Percentiles rank a stretch among this genome's conserved stretches.
These are phyloP conservation scores for Starmerella riodocensis DNA, from an alignment of 805 yeast genomes.

Conservation along the genomic window DNA sequence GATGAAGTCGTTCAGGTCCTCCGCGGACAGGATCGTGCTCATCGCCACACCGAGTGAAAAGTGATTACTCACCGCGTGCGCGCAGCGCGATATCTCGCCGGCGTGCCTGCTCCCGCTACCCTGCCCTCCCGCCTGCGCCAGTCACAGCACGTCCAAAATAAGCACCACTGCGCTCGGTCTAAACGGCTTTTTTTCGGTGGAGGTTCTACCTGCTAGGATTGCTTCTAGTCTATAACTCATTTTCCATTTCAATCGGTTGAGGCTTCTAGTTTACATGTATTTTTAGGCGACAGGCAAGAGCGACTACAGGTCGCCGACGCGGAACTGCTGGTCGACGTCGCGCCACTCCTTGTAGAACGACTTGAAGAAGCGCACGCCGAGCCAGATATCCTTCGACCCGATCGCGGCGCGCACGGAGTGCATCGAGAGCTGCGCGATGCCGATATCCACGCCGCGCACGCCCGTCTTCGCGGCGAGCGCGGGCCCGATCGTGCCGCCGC, in stretches of 20 bases:
- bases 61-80: too few relatives aligned
- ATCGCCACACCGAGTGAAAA: too few relatives aligned
- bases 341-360: slow-evolving; percentile 63
- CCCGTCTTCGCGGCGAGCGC: slow-evolving; percentile 31
- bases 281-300: background rate
- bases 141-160: too few relatives aligned
- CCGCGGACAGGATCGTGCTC: slow-evolving; percentile 33
- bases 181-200: too few relatives aligned
- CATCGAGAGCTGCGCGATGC: slow-evolving; percentile 76
- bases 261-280: background rate
- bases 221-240: too few relatives aligned
- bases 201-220: too few relatives aligned
- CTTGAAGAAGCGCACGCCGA: slow-evolving; percentile 57
- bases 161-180: too few relatives aligned
- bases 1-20: slow-evolving; percentile 90
- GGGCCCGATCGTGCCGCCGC: slow-evolving; percentile 86
- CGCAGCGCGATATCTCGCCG: too few relatives aligned
- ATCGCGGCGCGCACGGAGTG: slow-evolving; percentile 73
- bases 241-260: background rate
- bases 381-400: slow-evolving; percentile 64
- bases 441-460: slow-evolving; percentile 53
- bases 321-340: slow-evolving; percentile 31
- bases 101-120: too few relatives aligned
- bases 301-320: slow-evolving; percentile 21
- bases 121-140: too few relatives aligned